These are phyloP conservation scores for Juglanconis juglandina DNA, from an alignment of 2,329 filamentous ascomycete species.

Conservation along the genomic window DNA sequence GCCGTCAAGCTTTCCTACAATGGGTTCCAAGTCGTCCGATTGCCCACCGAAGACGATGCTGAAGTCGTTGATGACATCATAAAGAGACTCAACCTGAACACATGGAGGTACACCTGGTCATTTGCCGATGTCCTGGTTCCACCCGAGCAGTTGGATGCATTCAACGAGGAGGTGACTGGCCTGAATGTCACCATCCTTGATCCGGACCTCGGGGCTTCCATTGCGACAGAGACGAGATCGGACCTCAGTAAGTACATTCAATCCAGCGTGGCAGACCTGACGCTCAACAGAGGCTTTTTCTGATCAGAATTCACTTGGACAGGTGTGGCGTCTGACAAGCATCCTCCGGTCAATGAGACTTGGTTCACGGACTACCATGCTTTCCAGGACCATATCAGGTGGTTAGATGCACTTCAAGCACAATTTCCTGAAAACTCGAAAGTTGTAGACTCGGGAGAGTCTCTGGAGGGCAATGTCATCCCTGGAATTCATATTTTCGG, in stretches of 20 bases:
- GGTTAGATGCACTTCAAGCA: slow-evolving; percentile 41
- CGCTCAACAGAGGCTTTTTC: slow-evolving; percentile 20
- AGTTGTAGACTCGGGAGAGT: slow-evolving; percentile 47
- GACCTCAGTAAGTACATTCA: background rate
- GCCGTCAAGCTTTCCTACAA: slow-evolving; percentile 33
- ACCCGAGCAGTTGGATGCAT: slow-evolving; percentile 31
- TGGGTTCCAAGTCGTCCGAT: slow-evolving; percentile 43
- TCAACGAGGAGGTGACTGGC: slow-evolving; percentile 29
- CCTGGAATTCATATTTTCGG: slow-evolving; percentile 59
- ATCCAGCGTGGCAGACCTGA: slow-evolving; percentile 12
- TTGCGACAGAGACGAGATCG: slow-evolving; percentile 30
- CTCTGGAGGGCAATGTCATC: slow-evolving; percentile 50
- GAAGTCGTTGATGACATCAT: slow-evolving; percentile 32
- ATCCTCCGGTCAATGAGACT: slow-evolving; percentile 23
- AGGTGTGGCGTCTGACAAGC: background rate
- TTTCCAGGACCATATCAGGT: slow-evolving; percentile 49
- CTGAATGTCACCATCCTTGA: slow-evolving; percentile 34
- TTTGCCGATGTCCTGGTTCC: slow-evolving; percentile 40
- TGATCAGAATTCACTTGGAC: background rate
- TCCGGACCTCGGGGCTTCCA: slow-evolving; percentile 36
- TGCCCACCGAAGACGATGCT: slow-evolving; percentile 34
- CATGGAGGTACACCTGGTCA: slow-evolving; percentile 35
- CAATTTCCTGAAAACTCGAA: slow-evolving; percentile 42
- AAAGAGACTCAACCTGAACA: slow-evolving; percentile 31
- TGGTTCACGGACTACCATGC: slow-evolving; percentile 55